Base-by-base conservation (phyloP, 2,329 filamentous ascomycete species). In the Penicillium nordicum region DNA sequence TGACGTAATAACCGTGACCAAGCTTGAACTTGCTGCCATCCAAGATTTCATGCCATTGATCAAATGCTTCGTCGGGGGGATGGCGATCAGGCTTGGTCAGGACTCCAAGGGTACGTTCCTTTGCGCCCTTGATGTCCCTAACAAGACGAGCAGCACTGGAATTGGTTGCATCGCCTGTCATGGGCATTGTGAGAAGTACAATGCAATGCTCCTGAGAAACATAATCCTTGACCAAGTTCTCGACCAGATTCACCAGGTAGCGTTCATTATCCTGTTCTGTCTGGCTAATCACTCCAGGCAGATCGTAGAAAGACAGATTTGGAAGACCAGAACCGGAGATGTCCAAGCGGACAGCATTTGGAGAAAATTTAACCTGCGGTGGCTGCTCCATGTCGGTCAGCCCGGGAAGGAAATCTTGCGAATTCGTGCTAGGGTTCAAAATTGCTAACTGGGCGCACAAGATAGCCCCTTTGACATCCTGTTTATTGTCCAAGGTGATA, bases 61-160 rank as follows among this genome's bases (percentile, higher is more conserved):
- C 74, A 0, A 83, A 76, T 0, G 74, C 75, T 1, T 80, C 77
- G 0, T 80, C 79, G 0, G 74, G 69, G 0, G 84, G 81, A 0
- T 92, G 74, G 0, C 88, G 81, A 59, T 96, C 92, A 0, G 92
- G 91, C 66, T 96, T 96, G 0, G 92, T 96, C 16, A 96, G 79
- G 0, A 96, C 88, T 0, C 90, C 90, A 51, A 89, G 79, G 1
- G 86, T 89, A 1, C 87, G 79, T 4, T 78, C 60, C 2, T 82
- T 78, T 0, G 87, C 88, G 1, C 77, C 77, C 14, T 57, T 59
- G 1, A 83, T 74, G 41, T 80, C 71, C 30, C 83, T 74, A 62
- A 92, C 84, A 3, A 90, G 79, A 0, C 82, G 80, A 11, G 88
- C 84, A 0, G 89, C 88, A 0, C 82, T 87, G 0, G 88, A 93